Conservation (phyloP, 495 filamentous ascomycete genomes). For the Trichoderma orchidacearum region DNA sequence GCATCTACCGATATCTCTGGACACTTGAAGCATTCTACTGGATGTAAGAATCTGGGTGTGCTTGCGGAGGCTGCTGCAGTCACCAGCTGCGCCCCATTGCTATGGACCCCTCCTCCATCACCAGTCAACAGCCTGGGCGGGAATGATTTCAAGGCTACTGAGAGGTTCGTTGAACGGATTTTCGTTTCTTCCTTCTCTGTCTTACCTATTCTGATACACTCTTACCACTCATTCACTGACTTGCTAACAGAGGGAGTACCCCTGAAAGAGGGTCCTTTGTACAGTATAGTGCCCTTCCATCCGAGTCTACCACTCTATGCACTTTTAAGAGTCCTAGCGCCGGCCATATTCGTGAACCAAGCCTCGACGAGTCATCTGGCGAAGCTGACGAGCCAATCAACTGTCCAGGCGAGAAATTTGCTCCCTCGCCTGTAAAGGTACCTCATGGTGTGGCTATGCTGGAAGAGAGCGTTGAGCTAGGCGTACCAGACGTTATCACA, state of each 20-base stretch:
- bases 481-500: conserved; percentile 37
- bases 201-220: too few relatives aligned
- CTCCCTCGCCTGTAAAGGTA: conserved; percentile 24
- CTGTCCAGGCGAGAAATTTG: conserved; percentile 8
- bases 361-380: background rate
- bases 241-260: too few relatives aligned
- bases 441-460: conserved; percentile 40
- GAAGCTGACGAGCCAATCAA: background rate
- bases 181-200: too few relatives aligned
- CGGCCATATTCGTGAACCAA: background rate
- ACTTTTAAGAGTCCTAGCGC: background rate
- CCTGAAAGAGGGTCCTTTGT: background rate
- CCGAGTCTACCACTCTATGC: background rate
- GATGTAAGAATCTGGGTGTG: background rate
- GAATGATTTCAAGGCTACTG: background rate
- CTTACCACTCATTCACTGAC: too few relatives aligned
- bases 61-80: background rate
- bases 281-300: too few relatives aligned
- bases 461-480: conserved; percentile 40
- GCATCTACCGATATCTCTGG: background rate
- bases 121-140: background rate
- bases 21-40: background rate
- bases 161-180: background rate
- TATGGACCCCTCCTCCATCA: conserved; percentile 3
- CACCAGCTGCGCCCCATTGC: background rate